phyloP scores from a whole-genome alignment of 441 rosid genomes.

The Cnidoscolus chayamansa region DNA sequence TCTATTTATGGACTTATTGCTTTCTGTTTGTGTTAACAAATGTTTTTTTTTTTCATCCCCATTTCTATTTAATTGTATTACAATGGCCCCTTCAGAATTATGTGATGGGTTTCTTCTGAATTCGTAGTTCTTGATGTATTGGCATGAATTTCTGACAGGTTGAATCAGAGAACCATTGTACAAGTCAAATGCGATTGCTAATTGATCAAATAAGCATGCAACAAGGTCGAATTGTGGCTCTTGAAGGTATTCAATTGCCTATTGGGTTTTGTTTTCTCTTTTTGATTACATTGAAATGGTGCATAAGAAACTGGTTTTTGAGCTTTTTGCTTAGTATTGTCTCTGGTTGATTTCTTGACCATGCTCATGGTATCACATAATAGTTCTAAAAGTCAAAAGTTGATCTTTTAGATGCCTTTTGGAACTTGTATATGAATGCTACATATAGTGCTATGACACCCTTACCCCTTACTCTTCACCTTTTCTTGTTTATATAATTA shows the following conservation, averaged over 20 bases:
- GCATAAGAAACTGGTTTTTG: background rate
- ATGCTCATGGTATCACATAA: background rate
- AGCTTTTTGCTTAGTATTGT: background rate
- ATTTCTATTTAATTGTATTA: background rate
- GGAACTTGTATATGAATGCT: background rate
- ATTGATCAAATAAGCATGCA: constrained; percentile 84
- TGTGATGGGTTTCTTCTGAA: background rate
- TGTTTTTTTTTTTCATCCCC: background rate
- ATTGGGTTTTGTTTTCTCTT: background rate
- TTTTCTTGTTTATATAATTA: background rate
- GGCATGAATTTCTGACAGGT: constrained; percentile 35
- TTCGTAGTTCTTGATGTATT: background rate
- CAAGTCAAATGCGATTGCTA: constrained; percentile 64
- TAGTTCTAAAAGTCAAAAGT: background rate
- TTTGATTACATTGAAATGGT: background rate
- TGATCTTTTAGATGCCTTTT: background rate
- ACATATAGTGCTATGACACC: background rate
- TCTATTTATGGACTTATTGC: background rate
- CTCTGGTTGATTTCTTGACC: background rate
- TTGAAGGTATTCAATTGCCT: constrained; percentile 50
- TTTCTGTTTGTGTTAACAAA: background rate
- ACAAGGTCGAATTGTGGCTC: constrained; percentile 64
- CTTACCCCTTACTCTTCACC: background rate
- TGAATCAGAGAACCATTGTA: constrained; percentile 76
- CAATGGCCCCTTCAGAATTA: background rate